Conservation (phyloP, 208 protist genomes). For the Leishmania gerbilli region DNA sequence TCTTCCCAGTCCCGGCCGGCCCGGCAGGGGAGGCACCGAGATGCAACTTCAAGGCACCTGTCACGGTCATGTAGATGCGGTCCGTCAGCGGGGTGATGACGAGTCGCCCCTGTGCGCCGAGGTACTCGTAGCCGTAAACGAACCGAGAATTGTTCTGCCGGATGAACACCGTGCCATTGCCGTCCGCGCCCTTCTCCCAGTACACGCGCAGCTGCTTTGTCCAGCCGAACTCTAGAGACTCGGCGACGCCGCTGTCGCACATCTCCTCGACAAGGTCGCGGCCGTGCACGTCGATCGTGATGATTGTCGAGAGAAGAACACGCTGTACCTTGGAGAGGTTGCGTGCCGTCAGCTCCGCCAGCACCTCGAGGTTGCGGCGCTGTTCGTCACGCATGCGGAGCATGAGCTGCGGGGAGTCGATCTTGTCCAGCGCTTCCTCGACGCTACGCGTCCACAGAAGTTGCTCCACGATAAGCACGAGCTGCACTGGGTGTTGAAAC, state of each 20-base stretch:
- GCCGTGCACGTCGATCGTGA: conserved; percentile 98
- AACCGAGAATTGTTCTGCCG: conserved; percentile 96
- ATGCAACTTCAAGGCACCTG: conserved; percentile 94
- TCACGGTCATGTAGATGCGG: conserved; percentile 98
- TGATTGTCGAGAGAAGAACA: conserved; percentile 94
- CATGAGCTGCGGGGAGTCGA: conserved; percentile 79
- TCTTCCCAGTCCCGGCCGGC: conserved; percentile 98
- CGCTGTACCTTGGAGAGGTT: conserved; percentile 93
- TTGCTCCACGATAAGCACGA: conserved; percentile 95
- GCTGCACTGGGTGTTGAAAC: conserved; percentile 93
- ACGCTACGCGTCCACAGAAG: conserved; percentile 95
- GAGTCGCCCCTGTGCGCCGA: conserved; percentile 95
- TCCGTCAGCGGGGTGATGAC: conserved; percentile 98
- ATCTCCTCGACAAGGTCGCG: conserved; percentile 96
- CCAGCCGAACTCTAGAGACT: conserved; percentile 95
- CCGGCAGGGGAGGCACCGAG: conserved; percentile 95
- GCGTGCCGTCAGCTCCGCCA: conserved; percentile 90
- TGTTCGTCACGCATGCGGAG: conserved; percentile 66
- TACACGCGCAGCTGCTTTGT: conserved; percentile 97
- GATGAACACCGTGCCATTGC: conserved; percentile 94
- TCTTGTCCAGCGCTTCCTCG: conserved; percentile 86
- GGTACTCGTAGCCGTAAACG: conserved; percentile 98
- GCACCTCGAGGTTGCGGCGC: conserved; percentile 87
- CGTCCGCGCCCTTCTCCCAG: conserved; percentile 94
- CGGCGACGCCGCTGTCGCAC: conserved; percentile 85